phyloP scores from a whole-genome alignment of 768 basidiomycete genomes.

The Pisolithus microcarpus region DNA sequence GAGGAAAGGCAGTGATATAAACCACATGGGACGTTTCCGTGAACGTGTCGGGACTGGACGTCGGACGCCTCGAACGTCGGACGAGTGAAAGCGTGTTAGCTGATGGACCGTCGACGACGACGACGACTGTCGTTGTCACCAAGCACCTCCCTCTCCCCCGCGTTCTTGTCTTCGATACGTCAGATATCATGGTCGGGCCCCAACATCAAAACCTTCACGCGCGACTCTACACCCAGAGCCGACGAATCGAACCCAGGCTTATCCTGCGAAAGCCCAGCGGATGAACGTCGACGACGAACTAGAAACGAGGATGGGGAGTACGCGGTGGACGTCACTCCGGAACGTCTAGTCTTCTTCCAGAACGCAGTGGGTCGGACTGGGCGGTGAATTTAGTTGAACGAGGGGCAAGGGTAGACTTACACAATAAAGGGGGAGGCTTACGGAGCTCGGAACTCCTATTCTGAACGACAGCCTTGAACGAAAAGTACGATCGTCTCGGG shows the following conservation, averaged over 20 bases:
- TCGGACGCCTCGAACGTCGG: neutral
- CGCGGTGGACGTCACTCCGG: slow-evolving; percentile 61
- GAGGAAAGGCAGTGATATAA: slow-evolving; percentile 29
- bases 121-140: neutral
- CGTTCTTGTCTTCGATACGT: neutral
- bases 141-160: too few species aligned
- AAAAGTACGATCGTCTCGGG: neutral
- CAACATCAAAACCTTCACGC: slow-evolving; percentile 36
- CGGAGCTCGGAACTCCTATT: slow-evolving; percentile 35
- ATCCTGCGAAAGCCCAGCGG: slow-evolving; percentile 62
- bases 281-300: slow-evolving; percentile 74
- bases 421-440: slow-evolving; percentile 56
- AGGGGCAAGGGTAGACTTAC: slow-evolving; percentile 35
- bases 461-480: slow-evolving; percentile 9
- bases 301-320: slow-evolving; percentile 71
- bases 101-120: neutral
- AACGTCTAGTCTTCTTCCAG: slow-evolving; percentile 67
- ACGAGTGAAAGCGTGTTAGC: neutral
- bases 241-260: slow-evolving; percentile 52
- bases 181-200: slow-evolving; percentile 31
- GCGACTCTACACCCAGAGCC: slow-evolving; percentile 55
- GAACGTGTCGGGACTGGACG: neutral
- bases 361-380: slow-evolving; percentile 77
- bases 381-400: slow-evolving; percentile 4
- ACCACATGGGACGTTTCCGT: slow-evolving; percentile 14